Evolutionary conservation across 176 grass and related monocot species (phyloP).

Genomic region (Ensete ventricosum): DNA sequence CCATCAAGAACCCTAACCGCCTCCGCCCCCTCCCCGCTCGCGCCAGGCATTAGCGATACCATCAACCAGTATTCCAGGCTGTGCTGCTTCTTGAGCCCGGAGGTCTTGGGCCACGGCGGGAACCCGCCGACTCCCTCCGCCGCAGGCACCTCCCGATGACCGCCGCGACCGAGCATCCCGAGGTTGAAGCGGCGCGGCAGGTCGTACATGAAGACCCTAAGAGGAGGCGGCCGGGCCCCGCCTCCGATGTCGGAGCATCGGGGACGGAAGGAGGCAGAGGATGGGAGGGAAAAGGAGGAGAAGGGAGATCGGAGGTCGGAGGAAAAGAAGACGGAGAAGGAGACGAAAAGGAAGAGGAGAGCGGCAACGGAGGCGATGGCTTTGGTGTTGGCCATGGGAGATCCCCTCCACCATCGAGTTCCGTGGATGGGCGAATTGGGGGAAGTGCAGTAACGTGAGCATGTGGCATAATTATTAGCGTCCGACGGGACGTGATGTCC

Average conservation of each 20-base stretch:
- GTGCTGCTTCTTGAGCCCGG: slow-evolving; percentile 78
- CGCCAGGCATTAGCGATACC: slow-evolving; percentile 42
- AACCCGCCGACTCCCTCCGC: slow-evolving; percentile 6
- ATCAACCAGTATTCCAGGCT: slow-evolving; percentile 99
- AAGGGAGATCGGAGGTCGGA: slow-evolving; percentile 31
- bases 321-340: slow-evolving; percentile 36
- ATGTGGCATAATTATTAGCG: no score
- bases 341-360: slow-evolving; percentile 28
- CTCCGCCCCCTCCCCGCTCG: slow-evolving; percentile 26
- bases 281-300: slow-evolving; percentile 13
- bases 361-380: slow-evolving; percentile 25
- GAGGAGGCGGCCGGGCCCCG: background rate
- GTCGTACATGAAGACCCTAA: slow-evolving; percentile 78
- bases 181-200: slow-evolving; percentile 76
- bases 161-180: slow-evolving; percentile 46
- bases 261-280: slow-evolving; percentile 22
- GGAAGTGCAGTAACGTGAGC: no score
- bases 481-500: no score
- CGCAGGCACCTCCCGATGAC: background rate
- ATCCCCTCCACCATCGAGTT: background rate
- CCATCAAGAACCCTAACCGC: slow-evolving; percentile 71
- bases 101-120: slow-evolving; percentile 52
- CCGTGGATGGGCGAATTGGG: no score
- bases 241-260: background rate
- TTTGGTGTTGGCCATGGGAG: background rate